Percentiles rank a stretch among this genome's conserved stretches.
Evolutionary conservation across 768 basidiomycete genomes (phyloP).

Genomic region (Tylopilus felleus): DNA sequence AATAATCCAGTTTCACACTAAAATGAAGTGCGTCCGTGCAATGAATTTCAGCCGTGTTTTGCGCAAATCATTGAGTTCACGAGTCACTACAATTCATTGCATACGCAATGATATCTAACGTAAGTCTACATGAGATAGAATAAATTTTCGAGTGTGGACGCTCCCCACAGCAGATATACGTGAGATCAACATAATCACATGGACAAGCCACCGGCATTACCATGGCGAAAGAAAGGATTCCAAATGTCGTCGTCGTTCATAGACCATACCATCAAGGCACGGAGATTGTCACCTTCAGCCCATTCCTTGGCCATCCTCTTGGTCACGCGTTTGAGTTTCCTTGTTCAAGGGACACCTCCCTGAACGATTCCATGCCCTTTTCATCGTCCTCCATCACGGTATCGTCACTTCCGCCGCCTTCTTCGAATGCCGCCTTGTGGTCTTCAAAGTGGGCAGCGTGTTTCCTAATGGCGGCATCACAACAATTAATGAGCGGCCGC

Average conservation of each 20-base stretch:
- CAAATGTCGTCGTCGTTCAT: not conserved
- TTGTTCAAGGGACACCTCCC: constrained; percentile 4
- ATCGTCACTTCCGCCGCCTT: constrained; percentile 58
- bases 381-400: constrained; percentile 31
- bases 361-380: constrained; percentile 3
- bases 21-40: too few species aligned
- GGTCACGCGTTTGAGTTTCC: constrained; percentile 5
- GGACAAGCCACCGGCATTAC: too few species aligned
- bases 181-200: too few species aligned
- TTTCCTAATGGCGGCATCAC: constrained; percentile 40
- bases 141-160: not conserved
- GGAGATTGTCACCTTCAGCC: not conserved
- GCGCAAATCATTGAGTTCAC: too few species aligned
- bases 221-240: too few species aligned
- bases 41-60: too few species aligned
- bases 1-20: too few species aligned
- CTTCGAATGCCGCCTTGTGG: constrained; percentile 73
- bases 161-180: too few species aligned
- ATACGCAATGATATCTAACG: too few species aligned
- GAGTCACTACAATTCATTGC: too few species aligned
- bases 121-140: too few species aligned
- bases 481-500: not conserved
- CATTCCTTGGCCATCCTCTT: not conserved
- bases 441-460: constrained; percentile 84
- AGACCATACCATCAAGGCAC: constrained; percentile 2